Conservation (phyloP, 306 rosid genomes). For the Lotus japonicus region DNA sequence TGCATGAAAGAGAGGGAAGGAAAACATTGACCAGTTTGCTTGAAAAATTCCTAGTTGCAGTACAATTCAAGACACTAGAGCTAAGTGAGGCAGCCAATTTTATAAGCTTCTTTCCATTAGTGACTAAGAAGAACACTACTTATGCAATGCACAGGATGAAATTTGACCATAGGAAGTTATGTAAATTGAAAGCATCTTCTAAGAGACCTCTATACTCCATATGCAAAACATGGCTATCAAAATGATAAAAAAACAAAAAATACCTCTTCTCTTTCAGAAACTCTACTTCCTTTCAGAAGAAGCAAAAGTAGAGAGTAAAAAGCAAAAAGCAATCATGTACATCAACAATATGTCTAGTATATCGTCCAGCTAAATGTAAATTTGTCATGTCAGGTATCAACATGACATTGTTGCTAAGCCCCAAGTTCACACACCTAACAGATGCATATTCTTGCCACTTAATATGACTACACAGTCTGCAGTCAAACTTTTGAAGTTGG, state of each 20-base stretch:
- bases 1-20: too few relatives aligned
- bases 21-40: too few relatives aligned
- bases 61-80: neutral
- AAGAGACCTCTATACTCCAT: neutral
- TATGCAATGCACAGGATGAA: slow-evolving; percentile 2
- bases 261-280: neutral
- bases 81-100: neutral
- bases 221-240: neutral
- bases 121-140: neutral
- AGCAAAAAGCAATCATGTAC: neutral
- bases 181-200: too few relatives aligned
- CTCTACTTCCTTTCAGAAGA: neutral
- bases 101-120: neutral
- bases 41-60: neutral
- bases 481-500: neutral
- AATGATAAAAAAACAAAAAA: neutral
- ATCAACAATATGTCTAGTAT: too few relatives aligned
- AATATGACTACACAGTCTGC: neutral
- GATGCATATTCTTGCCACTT: neutral
- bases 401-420: neutral
- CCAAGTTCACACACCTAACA: neutral
- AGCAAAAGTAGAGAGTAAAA: neutral
- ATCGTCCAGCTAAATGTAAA: neutral
- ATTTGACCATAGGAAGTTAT: neutral
- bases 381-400: neutral